Evolutionary conservation across 1,284 basidiomycete species (phyloP), one percentile per base, ranked within the genome.

Genomic region (Sphaerobolus stellatus): DNA sequence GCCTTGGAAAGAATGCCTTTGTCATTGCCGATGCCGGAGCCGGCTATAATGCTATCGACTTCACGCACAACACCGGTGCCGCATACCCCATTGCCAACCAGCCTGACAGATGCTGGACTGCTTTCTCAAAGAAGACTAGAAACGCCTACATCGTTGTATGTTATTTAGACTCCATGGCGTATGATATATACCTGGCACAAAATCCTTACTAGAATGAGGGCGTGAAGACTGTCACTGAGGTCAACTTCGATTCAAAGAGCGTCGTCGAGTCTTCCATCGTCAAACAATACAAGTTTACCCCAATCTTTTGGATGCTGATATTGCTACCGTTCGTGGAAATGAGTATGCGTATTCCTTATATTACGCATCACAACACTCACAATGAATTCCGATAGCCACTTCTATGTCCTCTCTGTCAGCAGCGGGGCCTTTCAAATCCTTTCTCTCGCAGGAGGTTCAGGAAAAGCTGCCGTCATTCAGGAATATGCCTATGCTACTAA

Each of bases 101-200:
- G n/a, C 74, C 79, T 48, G 61, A 64, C 11, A 74, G 73, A 14
- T 80, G 78, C 68, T 80, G 78, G 79, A 72, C 73, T 20, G 68
- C 67, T 54, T 77, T 74, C 66, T 75, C 74, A 62, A 61, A 62
- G 40, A 68, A 73, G 66, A 79, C 76, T 1, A 74, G 75, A 11
- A 78, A 75, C 66, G 79, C 77, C 67, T 81, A 76, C 64, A 60
- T 81, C 24, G 75, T 71, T 20, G 41, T 43, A 13, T 43, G 14
- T 20, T 43, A 14, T 5, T 16, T 11, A 31, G 20, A 22, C 7
- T n/a, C n/a, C n/a, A n/a, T n/a, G n/a, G n/a, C n/a, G n/a, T n/a
- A n/a, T n/a, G n/a, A n/a, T n/a, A n/a, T n/a, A n/a, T n/a, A n/a
- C n/a, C n/a, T n/a, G n/a, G 29, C 18, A 22, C 14, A 16, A n/a